These are phyloP conservation scores for Beta lomatogona DNA, from an alignment of 179 eudicot species.

Conservation along the genomic window DNA sequence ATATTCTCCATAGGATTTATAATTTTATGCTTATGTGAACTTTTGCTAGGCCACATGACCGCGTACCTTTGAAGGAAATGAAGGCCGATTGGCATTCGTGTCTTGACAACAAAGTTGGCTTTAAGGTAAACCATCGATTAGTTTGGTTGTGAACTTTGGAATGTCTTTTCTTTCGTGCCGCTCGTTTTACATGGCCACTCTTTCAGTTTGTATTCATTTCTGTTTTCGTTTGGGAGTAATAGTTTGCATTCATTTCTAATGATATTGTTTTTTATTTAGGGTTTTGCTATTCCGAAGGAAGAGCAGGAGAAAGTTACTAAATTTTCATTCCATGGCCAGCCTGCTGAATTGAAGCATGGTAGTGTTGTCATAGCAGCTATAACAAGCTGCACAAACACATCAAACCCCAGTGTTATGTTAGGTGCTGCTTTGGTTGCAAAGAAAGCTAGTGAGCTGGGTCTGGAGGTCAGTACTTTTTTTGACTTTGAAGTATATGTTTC, in stretches of 20 bases:
- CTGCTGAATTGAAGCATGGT: conserved; percentile 94
- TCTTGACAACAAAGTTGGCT: conserved; percentile 89
- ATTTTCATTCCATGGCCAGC: conserved; percentile 83
- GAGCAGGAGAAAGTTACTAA: conserved; percentile 77
- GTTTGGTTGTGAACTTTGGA: neutral
- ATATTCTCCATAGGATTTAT: neutral
- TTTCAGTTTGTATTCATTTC: neutral
- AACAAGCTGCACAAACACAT: conserved; percentile 98
- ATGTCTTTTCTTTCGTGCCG: neutral
- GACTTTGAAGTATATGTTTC: neutral
- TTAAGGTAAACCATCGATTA: conserved; percentile 56
- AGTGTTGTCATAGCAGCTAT: conserved; percentile 99
- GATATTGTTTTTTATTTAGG: conserved; percentile 48
- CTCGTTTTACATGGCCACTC: neutral
- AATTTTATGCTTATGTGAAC: neutral
- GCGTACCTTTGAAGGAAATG: conserved; percentile 90
- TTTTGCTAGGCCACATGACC: conserved; percentile 86
- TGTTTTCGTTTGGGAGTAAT: no score
- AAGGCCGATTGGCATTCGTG: conserved; percentile 95
- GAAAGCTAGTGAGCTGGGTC: conserved; percentile 94
- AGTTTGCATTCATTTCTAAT: neutral
- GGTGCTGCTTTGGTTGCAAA: conserved; percentile 99
- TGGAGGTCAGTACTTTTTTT: conserved; percentile 65
- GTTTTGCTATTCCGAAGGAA: conserved; percentile 88
- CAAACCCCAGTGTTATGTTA: conserved; percentile 99